Conservation (phyloP, 768 basidiomycete species). For the Sarcodon sp. region DNA sequence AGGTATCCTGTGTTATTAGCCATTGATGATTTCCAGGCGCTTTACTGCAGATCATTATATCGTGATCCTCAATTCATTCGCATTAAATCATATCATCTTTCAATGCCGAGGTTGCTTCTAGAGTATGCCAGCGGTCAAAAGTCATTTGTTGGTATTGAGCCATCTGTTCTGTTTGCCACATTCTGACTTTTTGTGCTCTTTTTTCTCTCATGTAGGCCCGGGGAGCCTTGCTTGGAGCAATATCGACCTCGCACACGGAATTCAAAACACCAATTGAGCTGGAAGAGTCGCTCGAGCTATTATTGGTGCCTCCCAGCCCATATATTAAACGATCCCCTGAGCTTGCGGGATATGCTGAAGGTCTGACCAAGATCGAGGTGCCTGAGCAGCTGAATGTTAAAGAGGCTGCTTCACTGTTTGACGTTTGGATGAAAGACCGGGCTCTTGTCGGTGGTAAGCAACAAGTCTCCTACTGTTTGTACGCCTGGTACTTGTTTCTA, state of each 20-base stretch:
- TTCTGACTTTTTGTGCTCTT: neutral
- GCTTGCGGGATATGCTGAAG: conserved; percentile 39
- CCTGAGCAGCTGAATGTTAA: conserved; percentile 45
- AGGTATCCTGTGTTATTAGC: conserved; percentile 76
- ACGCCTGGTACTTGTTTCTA: neutral
- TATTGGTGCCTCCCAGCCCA: conserved; percentile 30
- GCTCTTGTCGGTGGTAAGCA: conserved; percentile 23
- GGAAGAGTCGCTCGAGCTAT: conserved; percentile 41
- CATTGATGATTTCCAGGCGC: conserved; percentile 77
- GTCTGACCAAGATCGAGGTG: conserved; percentile 34
- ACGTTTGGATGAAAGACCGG: conserved; percentile 58
- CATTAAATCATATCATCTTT: conserved; percentile 68
- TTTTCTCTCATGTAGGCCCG: conserved; percentile 28
- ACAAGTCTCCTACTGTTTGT: neutral
- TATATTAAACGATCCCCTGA: conserved; percentile 41
- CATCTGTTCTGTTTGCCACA: neutral
- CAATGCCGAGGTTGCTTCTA: conserved; percentile 63
- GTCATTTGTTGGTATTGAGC: conserved; percentile 39
- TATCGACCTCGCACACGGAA: conserved; percentile 46
- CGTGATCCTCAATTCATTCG: conserved; percentile 57
- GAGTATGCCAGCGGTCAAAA: conserved; percentile 67
- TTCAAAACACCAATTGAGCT: conserved; percentile 55
- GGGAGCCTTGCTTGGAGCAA: conserved; percentile 63
- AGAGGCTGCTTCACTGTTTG: conserved; percentile 68
- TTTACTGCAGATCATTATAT: conserved; percentile 61